Evolutionary conservation across 345 rosid genomes (phyloP).

Genomic region (Corchorus olitorius): DNA sequence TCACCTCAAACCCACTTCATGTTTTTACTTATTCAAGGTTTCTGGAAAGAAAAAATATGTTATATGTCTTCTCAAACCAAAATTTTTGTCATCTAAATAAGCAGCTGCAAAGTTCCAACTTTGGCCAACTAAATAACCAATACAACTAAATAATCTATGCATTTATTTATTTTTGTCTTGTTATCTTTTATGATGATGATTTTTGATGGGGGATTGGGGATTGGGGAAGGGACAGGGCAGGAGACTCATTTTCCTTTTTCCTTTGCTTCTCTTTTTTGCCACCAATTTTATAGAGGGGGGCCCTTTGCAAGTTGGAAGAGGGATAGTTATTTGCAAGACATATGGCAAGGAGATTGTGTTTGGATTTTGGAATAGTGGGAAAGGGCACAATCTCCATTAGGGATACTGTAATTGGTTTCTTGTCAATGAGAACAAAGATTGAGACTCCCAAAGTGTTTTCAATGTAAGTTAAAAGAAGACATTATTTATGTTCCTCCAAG

Average conservation of each 20-base stretch:
- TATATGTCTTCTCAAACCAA: neutral
- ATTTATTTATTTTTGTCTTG: neutral
- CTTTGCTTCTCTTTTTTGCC: neutral
- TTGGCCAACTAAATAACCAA: neutral
- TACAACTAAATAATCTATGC: neutral
- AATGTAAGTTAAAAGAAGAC: neutral
- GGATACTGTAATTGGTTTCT: slow-evolving; percentile 20
- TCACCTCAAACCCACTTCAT: neutral
- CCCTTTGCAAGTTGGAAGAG: slow-evolving; percentile 6
- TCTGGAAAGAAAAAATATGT: neutral
- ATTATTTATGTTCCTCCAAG: slow-evolving; percentile 20
- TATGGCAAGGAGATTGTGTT: slow-evolving; percentile 7
- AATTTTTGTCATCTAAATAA: neutral
- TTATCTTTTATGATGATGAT: neutral
- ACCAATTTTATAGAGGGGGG: neutral
- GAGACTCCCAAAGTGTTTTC: slow-evolving; percentile 22
- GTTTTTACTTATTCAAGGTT: neutral
- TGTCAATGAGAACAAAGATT: slow-evolving; percentile 16
- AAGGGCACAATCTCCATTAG: slow-evolving; percentile 15
- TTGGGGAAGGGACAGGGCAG: neutral
- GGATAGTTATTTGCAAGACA: slow-evolving; percentile 11
- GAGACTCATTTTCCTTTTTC: neutral
- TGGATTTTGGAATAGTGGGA: neutral
- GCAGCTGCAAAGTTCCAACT: neutral
- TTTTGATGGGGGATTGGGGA: neutral